These are phyloP conservation scores for Beta lomatogona DNA, from an alignment of 179 eudicot species.

Conservation along the genomic window DNA sequence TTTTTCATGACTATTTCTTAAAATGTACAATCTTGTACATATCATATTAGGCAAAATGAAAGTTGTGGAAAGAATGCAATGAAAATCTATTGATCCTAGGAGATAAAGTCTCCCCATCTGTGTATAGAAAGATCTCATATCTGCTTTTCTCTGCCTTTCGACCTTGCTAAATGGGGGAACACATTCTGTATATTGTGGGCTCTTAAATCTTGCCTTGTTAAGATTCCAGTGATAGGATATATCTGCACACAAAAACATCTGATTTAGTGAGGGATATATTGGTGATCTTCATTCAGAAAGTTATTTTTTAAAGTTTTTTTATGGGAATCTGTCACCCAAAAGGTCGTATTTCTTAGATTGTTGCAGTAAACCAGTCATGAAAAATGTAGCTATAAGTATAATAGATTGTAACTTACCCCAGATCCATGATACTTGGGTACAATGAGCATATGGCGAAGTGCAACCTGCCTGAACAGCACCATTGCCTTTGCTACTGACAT, in stretches of 20 bases:
- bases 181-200: constrained; percentile 82
- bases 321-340: neutral
- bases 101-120: constrained; percentile 23
- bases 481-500: constrained; percentile 91
- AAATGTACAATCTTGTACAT: constrained; percentile 35
- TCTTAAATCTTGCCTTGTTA: constrained; percentile 94
- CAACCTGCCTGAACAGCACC: constrained; percentile 91
- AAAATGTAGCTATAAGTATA: neutral
- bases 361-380: constrained; percentile 4
- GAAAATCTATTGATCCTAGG: constrained; percentile 14
- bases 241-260: constrained; percentile 49
- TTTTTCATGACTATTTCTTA: constrained; percentile 8
- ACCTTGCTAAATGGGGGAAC: constrained; percentile 70
- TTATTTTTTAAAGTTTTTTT: neutral
- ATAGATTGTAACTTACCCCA: constrained; percentile 55
- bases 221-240: constrained; percentile 77
- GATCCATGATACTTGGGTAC: constrained; percentile 83
- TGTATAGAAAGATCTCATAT: constrained; percentile 30
- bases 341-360: neutral
- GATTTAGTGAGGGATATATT: constrained; percentile 26
- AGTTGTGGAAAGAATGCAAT: constrained; percentile 29
- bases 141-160: constrained; percentile 64
- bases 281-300: constrained; percentile 1
- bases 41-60: constrained; percentile 19
- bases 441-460: constrained; percentile 86